These are phyloP conservation scores for Mycena albidolilacea DNA, from an alignment of 768 basidiomycete species.

Conservation along the genomic window DNA sequence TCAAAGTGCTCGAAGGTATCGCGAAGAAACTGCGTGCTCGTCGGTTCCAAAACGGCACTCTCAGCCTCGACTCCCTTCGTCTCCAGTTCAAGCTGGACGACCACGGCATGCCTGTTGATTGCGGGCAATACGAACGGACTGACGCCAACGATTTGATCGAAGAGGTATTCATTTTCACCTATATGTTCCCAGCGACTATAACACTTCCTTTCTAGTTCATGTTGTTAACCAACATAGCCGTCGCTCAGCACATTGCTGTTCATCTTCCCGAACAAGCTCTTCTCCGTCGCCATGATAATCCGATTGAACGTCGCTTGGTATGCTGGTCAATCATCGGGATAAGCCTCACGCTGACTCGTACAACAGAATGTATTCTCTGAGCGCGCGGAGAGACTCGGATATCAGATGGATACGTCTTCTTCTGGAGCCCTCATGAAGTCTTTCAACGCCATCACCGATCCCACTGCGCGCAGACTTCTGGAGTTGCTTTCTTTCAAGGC, in stretches of 20 bases:
- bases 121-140: constrained; percentile 70
- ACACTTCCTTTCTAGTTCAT: constrained; percentile 75
- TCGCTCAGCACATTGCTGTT: constrained; percentile 94
- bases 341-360: constrained; percentile 35
- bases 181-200: constrained; percentile 23
- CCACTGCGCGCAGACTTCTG: constrained; percentile 82
- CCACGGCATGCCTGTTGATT: constrained; percentile 85
- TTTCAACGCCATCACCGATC: constrained; percentile 80
- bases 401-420: constrained; percentile 84
- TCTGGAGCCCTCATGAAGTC: constrained; percentile 89
- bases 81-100: constrained; percentile 88
- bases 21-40: constrained; percentile 80
- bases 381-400: constrained; percentile 88
- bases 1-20: constrained; percentile 76
- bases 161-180: constrained; percentile 73
- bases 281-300: constrained; percentile 93
- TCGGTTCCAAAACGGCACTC: constrained; percentile 86
- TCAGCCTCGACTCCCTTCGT: constrained; percentile 77
- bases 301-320: constrained; percentile 92
- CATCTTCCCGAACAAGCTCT: constrained; percentile 98
- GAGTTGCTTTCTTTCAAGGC: constrained; percentile 90
- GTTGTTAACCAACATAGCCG: constrained; percentile 90
- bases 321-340: constrained; percentile 42
- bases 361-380: constrained; percentile 80
- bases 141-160: constrained; percentile 90